Percentiles rank a stretch among this genome's conserved stretches.
These are phyloP conservation scores for Cudoniella acicularis DNA, from an alignment of 495 filamentous ascomycete genomes.

Conservation along the genomic window DNA sequence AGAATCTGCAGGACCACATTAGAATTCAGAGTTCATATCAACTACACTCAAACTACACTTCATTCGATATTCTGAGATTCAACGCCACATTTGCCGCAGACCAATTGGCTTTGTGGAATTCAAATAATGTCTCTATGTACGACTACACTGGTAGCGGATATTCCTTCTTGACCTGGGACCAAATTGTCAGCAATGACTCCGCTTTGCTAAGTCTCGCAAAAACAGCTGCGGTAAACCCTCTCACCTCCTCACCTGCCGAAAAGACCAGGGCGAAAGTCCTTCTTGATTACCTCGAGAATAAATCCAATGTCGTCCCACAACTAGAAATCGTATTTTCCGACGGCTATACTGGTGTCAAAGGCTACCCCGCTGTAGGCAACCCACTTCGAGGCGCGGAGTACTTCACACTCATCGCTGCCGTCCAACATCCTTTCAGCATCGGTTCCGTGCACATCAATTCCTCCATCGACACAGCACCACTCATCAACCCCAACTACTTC, in stretches of 20 bases:
- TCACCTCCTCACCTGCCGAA: neutral
- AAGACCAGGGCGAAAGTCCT: neutral
- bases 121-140: slow-evolving; percentile 20
- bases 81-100: slow-evolving; percentile 23
- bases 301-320: slow-evolving; percentile 20
- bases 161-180: slow-evolving; percentile 18
- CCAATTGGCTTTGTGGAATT: slow-evolving; percentile 21
- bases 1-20: slow-evolving; percentile 60
- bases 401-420: slow-evolving; percentile 36
- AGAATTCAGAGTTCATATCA: slow-evolving; percentile 27
- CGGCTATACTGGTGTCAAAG: slow-evolving; percentile 28
- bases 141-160: slow-evolving; percentile 28
- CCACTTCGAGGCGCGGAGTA: slow-evolving; percentile 27
- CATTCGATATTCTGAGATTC: slow-evolving; percentile 24
- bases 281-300: neutral
- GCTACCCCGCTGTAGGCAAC: slow-evolving; percentile 25
- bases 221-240: neutral
- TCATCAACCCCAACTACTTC: slow-evolving; percentile 52
- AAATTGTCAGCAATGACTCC: neutral
- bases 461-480: slow-evolving; percentile 13
- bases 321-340: slow-evolving; percentile 29
- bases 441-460: slow-evolving; percentile 47
- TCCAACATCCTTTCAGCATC: slow-evolving; percentile 43
- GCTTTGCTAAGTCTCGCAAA: neutral
- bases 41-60: slow-evolving; percentile 17